Conservation (phyloP, 1,139 yeast genomes). For the Suhomyces wounanorum region DNA sequence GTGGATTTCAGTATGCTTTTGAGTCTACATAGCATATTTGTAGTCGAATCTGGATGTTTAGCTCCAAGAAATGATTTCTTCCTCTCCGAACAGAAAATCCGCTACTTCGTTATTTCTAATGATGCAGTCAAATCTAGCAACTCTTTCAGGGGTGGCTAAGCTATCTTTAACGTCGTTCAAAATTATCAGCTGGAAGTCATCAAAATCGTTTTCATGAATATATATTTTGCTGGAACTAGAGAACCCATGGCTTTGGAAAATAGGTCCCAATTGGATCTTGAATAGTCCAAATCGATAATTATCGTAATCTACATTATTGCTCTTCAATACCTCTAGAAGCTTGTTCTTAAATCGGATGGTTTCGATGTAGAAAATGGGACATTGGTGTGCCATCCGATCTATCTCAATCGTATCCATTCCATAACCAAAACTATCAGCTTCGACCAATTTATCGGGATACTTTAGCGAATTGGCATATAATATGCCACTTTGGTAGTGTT, state of each 20-base stretch:
- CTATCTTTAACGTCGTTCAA: constrained; percentile 3
- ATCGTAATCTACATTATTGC: constrained; percentile 4
- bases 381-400: not conserved
- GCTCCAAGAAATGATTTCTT: not conserved
- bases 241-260: constrained; percentile 1
- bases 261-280: not conserved
- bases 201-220: constrained; percentile 20
- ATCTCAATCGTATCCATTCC: not conserved
- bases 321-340: constrained; percentile 12
- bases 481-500: not conserved
- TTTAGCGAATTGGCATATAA: not conserved
- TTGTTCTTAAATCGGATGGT: constrained; percentile 13
- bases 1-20: no score
- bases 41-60: no score
- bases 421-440: not conserved
- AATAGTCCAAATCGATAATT: constrained; percentile 3
- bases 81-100: constrained; percentile 2
- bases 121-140: not conserved
- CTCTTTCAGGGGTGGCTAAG: not conserved
- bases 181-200: constrained; percentile 18
- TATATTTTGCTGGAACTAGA: constrained; percentile 1
- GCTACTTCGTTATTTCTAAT: not conserved
- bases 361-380: not conserved
- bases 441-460: not conserved
- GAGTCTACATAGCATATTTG: no score